These are phyloP conservation scores for Leccinum broughii DNA, from an alignment of 768 basidiomycete genomes.

Conservation along the genomic window DNA sequence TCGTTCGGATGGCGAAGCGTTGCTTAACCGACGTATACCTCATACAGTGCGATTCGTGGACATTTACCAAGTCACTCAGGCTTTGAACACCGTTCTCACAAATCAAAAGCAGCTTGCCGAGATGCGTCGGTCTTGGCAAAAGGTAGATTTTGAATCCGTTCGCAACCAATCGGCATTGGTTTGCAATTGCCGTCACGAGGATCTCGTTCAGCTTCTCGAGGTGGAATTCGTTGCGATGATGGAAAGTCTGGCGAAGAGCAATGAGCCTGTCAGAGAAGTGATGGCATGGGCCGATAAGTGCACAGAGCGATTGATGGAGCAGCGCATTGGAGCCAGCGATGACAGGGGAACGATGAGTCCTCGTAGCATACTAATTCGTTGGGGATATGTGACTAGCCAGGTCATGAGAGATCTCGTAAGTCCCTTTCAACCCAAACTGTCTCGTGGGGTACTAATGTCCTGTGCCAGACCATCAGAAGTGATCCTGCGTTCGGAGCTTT, in stretches of 20 bases:
- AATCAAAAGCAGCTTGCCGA: slow-evolving; percentile 83
- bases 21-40: slow-evolving; percentile 10
- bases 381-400: slow-evolving; percentile 92
- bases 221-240: slow-evolving; percentile 80
- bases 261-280: slow-evolving; percentile 80
- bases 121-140: slow-evolving; percentile 86
- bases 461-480: slow-evolving; percentile 77
- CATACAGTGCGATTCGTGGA: slow-evolving; percentile 82
- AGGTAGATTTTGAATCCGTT: slow-evolving; percentile 88
- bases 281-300: slow-evolving; percentile 94
- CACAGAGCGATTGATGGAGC: slow-evolving; percentile 78
- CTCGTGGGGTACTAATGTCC: slow-evolving; percentile 1
- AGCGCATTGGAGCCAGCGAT: slow-evolving; percentile 60
- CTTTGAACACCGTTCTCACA: slow-evolving; percentile 82
- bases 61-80: slow-evolving; percentile 90
- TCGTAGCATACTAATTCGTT: slow-evolving; percentile 82
- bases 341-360: slow-evolving; percentile 84
- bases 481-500: slow-evolving; percentile 92
- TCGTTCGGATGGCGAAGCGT: background rate
- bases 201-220: slow-evolving; percentile 80
- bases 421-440: slow-evolving; percentile 11
- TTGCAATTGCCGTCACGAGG: slow-evolving; percentile 90
- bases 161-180: slow-evolving; percentile 91
- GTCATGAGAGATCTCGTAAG: slow-evolving; percentile 89
- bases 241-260: slow-evolving; percentile 68